Evolutionary conservation across 306 rosid genomes (phyloP).

Genomic region (Ziziphus jujuba): DNA sequence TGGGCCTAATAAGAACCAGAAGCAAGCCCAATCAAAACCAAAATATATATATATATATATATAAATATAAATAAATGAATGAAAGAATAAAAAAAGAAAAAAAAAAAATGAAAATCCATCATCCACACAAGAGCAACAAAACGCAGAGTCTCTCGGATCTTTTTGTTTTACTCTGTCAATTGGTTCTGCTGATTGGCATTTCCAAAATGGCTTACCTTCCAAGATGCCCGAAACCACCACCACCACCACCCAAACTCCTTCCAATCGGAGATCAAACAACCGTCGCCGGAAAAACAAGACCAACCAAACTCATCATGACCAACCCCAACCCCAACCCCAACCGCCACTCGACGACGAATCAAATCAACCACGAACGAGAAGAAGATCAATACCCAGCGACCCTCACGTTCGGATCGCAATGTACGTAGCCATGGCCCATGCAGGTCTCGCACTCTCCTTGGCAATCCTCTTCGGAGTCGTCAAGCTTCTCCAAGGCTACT

Average conservation of each 20-base stretch:
- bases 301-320: background rate
- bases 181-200: background rate
- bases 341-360: background rate
- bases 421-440: slow-evolving; percentile 39
- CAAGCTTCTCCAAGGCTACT: slow-evolving; percentile 26
- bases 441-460: slow-evolving; percentile 25
- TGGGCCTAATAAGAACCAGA: no score
- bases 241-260: background rate
- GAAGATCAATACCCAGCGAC: slow-evolving; percentile 8
- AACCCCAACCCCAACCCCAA: slow-evolving; percentile 3
- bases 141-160: no score
- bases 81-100: no score
- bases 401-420: slow-evolving; percentile 28
- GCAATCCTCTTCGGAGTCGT: slow-evolving; percentile 22
- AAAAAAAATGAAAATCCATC: no score
- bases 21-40: no score
- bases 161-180: no score
- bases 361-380: background rate
- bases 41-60: no score
- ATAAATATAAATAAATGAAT: no score
- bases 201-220: background rate
- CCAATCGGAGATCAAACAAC: background rate
- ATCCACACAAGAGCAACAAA: no score
- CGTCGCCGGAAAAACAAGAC: slow-evolving; percentile 1
- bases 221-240: background rate